Evolutionary conservation across 1,284 basidiomycete genomes (phyloP).

Genomic region (Veloporphyrellus conicus): DNA sequence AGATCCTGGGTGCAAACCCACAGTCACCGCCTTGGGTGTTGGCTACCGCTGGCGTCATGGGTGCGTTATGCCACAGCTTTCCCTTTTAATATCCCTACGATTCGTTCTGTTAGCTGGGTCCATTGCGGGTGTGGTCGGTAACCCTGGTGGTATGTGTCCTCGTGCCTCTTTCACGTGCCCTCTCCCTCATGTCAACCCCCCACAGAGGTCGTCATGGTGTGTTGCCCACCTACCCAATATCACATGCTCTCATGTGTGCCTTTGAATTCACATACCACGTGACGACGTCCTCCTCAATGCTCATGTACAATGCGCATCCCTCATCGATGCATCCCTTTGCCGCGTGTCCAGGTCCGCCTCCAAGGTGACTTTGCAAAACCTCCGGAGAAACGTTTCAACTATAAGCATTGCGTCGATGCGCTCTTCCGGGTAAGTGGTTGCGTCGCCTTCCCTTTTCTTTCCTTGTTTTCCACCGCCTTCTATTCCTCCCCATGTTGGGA

Average conservation of each 20-base stretch:
- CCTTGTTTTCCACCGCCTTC: slow-evolving; percentile 2
- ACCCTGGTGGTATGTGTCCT: slow-evolving; percentile 67
- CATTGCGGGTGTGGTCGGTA: slow-evolving; percentile 80
- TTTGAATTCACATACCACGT: slow-evolving; percentile 15
- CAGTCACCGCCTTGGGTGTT: slow-evolving; percentile 63
- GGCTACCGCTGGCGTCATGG: slow-evolving; percentile 76
- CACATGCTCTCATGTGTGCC: slow-evolving; percentile 18
- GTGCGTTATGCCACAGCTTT: slow-evolving; percentile 39
- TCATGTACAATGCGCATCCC: too few relatives aligned
- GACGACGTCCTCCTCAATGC: slow-evolving; percentile 13
- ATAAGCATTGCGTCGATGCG: slow-evolving; percentile 83
- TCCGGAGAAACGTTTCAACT: slow-evolving; percentile 78
- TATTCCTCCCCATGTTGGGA: not conserved
- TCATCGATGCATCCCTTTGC: not conserved
- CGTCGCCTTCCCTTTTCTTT: not conserved
- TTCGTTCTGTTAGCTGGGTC: slow-evolving; percentile 69
- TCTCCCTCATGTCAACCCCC: not conserved
- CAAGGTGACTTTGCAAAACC: slow-evolving; percentile 87
- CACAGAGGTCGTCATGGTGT: slow-evolving; percentile 77
- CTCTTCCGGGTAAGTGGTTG: slow-evolving; percentile 59
- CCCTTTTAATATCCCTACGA: slow-evolving; percentile 1
- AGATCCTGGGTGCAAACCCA: slow-evolving; percentile 56
- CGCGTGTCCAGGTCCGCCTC: slow-evolving; percentile 53
- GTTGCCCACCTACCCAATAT: slow-evolving; percentile 7
- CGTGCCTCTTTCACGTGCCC: not conserved